Evolutionary conservation across 2,329 filamentous ascomycete species (phyloP).

Genomic region (Colletotrichum sp.): DNA sequence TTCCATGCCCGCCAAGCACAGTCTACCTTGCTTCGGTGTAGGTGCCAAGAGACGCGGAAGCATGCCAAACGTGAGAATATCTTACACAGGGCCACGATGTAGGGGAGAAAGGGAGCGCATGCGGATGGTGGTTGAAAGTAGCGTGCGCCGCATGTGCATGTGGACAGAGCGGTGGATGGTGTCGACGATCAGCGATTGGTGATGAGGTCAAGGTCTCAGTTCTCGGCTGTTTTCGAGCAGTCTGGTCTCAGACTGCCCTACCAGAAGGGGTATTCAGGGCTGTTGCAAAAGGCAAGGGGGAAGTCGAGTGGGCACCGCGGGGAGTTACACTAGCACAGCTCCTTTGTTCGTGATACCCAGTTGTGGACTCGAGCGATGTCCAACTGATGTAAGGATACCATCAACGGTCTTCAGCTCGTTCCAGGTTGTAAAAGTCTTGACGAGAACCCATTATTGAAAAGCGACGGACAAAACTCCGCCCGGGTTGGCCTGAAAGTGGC

Average conservation of each 20-base stretch:
- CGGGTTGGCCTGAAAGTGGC: not conserved
- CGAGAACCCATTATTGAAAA: not conserved
- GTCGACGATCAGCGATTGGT: not conserved
- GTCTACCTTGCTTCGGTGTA: not conserved
- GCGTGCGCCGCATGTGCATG: not conserved
- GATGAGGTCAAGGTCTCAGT: constrained; percentile 1
- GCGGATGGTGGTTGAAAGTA: not conserved
- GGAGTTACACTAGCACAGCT: not conserved
- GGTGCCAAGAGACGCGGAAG: not conserved
- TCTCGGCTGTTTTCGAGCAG: constrained; percentile 10
- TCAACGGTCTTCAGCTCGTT: not conserved
- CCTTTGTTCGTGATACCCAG: constrained; percentile 1
- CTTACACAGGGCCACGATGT: not conserved
- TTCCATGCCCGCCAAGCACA: not conserved
- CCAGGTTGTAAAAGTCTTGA: not conserved
- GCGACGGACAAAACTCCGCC: not conserved
- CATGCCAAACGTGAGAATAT: not conserved
- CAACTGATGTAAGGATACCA: not conserved
- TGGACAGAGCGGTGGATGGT: not conserved
- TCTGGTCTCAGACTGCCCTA: not conserved
- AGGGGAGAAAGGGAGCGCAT: constrained; percentile 1
- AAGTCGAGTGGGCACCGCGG: not conserved
- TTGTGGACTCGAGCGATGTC: not conserved
- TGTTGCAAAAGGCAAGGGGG: not conserved
- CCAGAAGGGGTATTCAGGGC: not conserved